These are phyloP conservation scores for Trapa bicornis DNA, from an alignment of 345 rosid species.

Conservation along the genomic window DNA sequence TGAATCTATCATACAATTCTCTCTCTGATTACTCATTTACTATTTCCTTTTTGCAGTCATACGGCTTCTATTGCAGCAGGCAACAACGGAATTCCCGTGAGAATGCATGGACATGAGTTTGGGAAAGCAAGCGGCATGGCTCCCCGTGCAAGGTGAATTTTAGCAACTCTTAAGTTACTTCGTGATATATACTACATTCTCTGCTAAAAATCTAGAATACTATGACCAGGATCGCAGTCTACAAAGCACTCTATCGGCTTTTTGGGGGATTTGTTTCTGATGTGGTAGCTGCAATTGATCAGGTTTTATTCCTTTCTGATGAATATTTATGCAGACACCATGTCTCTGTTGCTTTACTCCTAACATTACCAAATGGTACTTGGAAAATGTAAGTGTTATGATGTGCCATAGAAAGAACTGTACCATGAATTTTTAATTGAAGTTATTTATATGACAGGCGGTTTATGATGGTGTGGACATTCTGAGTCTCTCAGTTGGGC, in stretches of 20 bases:
- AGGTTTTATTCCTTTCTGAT: conserved; percentile 25
- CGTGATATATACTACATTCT: background rate
- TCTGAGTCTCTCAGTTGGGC: conserved; percentile 89
- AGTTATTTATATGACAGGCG: conserved; percentile 41
- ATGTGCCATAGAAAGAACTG: background rate
- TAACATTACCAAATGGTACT: background rate
- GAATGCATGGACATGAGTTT: conserved; percentile 84
- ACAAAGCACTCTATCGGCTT: conserved; percentile 90
- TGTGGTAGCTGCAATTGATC: conserved; percentile 99
- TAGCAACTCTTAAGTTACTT: background rate
- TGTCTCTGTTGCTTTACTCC: background rate
- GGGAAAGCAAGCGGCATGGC: conserved; percentile 99
- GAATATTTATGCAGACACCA: background rate
- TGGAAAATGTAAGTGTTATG: background rate
- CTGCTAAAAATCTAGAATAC: background rate
- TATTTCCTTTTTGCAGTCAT: conserved; percentile 39
- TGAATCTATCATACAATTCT: conserved; percentile 1
- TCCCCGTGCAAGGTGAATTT: conserved; percentile 85
- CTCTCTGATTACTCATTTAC: conserved; percentile 8
- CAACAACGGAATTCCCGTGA: conserved; percentile 93
- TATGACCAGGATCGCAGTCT: conserved; percentile 28
- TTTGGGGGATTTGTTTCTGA: conserved; percentile 96
- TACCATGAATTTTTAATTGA: background rate
- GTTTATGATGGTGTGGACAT: conserved; percentile 98
- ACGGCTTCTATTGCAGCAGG: conserved; percentile 99